Evolutionary conservation across 169 alveolate genomes (phyloP), one percentile per base, ranked within the genome.

Genomic region (Theileria annulata): DNA sequence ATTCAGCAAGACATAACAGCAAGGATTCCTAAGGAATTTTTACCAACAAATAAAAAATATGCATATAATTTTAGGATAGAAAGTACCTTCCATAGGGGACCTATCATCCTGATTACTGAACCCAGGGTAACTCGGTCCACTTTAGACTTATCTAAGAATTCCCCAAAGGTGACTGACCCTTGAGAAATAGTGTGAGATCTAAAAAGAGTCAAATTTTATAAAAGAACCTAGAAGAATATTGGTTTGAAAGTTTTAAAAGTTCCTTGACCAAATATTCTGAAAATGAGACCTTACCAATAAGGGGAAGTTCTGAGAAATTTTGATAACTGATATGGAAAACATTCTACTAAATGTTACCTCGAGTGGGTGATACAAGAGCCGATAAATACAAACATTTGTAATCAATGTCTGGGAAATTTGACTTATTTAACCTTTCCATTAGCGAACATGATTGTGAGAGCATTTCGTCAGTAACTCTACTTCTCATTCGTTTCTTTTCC

Each of bases 31-130:
- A 51, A n/a, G 31, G 3, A 0, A 51, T 28, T n/a, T 28, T 60
- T 6, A 30, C 15, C 6, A 42, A 35, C 8, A 35, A 42, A 42
- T 2, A 3, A 8, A 42, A 42, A 42, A 42, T 42, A 8, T 42
- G 17, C 13, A 42, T 1, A 42, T 42, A 42, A 17, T 12, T 42
- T 23, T 58, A 0, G 48, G 30, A 58, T 28, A 8, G 23, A 49
- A 10, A 27, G 1, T 35, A 82, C 89, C 80, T 56, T 82, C 89
- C 89, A 82, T 9, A 82, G 63, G 31, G 80, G 86, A 2, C 89
- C 89, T 33, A 76, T 69, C 3, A 9, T 49, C 49, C 89, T 75
- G 10, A 82, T 68, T 47, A 30, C 72, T 12, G 35, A 15, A 21
- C 89, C 89, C 42, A 74, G 8, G 12, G 60, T 6, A 31, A 59